Evolutionary conservation across 2,329 filamentous ascomycete genomes (phyloP), one percentile per base, ranked within the genome.

Genomic region (Cordyceps farinosa): DNA sequence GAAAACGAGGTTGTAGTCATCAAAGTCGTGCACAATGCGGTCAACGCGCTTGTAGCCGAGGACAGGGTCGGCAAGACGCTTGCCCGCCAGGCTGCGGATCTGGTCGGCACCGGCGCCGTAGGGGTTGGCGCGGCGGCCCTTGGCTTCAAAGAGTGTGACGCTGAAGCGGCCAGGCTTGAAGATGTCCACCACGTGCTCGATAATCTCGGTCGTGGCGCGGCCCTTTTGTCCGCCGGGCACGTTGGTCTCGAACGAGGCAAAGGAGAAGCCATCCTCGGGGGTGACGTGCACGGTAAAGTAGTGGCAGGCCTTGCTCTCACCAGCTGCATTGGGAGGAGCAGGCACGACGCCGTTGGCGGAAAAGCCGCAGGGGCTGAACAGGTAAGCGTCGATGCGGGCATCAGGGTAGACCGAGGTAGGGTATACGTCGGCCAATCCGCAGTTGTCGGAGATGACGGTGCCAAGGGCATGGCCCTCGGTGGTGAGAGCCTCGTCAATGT

Each of bases 221-320:
- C 93, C 93, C 63, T 87, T 91, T 78, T 97, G 92, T 5, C 87
- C 88, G 32, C 92, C 90, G 1, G 95, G 95, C 4, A 99, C 94
- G 70, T 98, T 99, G 68, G 95, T 98, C 82, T 99, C 95, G 73
- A 99, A 99, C 2, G 92, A 97, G 42, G 95, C 95, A 75, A 96
- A 99, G 5, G 93, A 97, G 81, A 94, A 99, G 71, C 97, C 88
- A 15, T 94, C 92, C 82, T 99, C 95, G 0, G 95, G 95, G 0
- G 95, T 99, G 68, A 99, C 95, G 73, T 99, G 95, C 30, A 99
- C 95, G 1, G 94, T 99, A 78, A 97, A 99, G 80, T 99, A 99
- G 78, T 98, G 92, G 47, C 86, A 89, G 4, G 84, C 79, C 59
- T 81, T 81, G 65, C 68, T 67, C 58, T 70, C 70, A 42, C 71